Conservation (phyloP, 495 filamentous ascomycete genomes). For the Tuber borchii region DNA sequence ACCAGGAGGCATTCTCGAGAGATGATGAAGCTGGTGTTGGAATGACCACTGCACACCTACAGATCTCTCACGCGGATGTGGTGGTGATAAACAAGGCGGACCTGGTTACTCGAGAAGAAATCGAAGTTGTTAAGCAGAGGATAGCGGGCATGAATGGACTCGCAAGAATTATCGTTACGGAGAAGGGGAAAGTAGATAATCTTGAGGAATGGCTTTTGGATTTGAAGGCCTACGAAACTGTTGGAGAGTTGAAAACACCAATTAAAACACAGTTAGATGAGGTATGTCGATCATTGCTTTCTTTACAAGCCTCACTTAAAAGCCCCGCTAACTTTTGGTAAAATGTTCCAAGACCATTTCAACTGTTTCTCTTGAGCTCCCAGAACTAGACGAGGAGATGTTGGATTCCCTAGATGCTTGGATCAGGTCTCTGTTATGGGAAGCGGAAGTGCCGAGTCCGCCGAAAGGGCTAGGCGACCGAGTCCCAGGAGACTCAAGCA, state of each 20-base stretch:
- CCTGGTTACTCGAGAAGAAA: constrained; percentile 63
- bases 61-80: constrained; percentile 96
- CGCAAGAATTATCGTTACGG: constrained; percentile 74
- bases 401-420: constrained; percentile 65
- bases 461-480: constrained; percentile 3
- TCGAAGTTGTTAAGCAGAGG: constrained; percentile 58
- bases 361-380: constrained; percentile 64
- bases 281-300: constrained; percentile 46
- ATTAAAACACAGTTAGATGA: constrained; percentile 76
- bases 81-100: constrained; percentile 93
- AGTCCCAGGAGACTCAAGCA: constrained; percentile 17
- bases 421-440: constrained; percentile 81
- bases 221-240: constrained; percentile 83
- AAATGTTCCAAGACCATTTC: constrained; percentile 62
- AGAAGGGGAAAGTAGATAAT: constrained; percentile 65
- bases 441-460: constrained; percentile 55
- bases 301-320: background rate
- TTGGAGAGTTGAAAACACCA: constrained; percentile 62
- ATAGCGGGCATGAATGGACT: constrained; percentile 81
- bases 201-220: constrained; percentile 82
- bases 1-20: constrained; percentile 56
- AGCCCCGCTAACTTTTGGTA: background rate
- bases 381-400: constrained; percentile 50
- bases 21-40: constrained; percentile 55
- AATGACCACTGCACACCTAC: constrained; percentile 85